Evolutionary conservation across 208 protist species (phyloP).

Genomic region (Kentomonas sorsogonicus): DNA sequence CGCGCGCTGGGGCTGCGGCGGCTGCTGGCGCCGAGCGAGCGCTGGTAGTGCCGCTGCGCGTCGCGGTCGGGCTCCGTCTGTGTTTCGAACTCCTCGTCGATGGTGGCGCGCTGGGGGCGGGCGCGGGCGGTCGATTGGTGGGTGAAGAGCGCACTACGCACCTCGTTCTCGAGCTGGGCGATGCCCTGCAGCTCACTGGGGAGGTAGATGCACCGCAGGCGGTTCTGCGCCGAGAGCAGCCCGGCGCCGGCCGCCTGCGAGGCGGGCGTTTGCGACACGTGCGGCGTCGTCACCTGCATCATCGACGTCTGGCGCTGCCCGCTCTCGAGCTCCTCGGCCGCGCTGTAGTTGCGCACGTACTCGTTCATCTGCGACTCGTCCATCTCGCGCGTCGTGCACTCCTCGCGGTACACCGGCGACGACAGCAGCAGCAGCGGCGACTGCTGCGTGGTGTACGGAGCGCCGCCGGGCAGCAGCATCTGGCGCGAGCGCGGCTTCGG

Average conservation of each 20-base stretch:
- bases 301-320: slow-evolving; percentile 19
- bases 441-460: slow-evolving; percentile 32
- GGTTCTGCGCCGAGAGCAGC: slow-evolving; percentile 44
- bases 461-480: slow-evolving; percentile 42
- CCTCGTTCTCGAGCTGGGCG: slow-evolving; percentile 49
- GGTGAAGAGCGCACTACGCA: slow-evolving; percentile 32
- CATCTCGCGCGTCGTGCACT: slow-evolving; percentile 14
- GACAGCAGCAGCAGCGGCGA: slow-evolving; percentile 34
- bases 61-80: not conserved
- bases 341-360: not conserved
- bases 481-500: slow-evolving; percentile 20
- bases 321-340: slow-evolving; percentile 21
- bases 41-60: not conserved
- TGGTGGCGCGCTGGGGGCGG: too few species aligned
- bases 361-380: slow-evolving; percentile 1
- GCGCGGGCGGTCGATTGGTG: slow-evolving; percentile 15
- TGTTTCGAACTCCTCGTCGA: not conserved
- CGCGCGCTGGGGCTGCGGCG: slow-evolving; percentile 3
- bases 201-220: slow-evolving; percentile 41
- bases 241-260: slow-evolving; percentile 15
- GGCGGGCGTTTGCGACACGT: slow-evolving; percentile 20
- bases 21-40: not conserved
- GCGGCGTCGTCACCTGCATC: not conserved
- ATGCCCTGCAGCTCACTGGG: slow-evolving; percentile 46
- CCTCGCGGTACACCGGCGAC: slow-evolving; percentile 21